Base-by-base conservation (phyloP, 2,329 filamentous ascomycete genomes). In the Phoma sp. region DNA sequence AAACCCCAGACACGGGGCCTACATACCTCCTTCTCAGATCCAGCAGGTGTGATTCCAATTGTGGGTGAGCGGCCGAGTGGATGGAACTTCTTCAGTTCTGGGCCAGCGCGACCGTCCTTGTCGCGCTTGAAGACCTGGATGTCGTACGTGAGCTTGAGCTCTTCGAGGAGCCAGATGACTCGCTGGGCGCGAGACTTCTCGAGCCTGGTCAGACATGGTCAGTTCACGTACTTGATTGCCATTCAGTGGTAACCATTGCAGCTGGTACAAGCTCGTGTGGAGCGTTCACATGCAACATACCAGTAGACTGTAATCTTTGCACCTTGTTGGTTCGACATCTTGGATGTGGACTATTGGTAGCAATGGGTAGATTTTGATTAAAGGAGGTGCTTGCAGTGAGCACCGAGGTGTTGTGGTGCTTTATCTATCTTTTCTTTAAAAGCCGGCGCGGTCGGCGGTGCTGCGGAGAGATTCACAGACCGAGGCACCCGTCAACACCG, bases 1-100 rank as follows among this genome's bases (percentile, higher is more conserved):
- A n/a, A n/a, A 3, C 9, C 4, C 14, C 6, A 5, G 12, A 6
- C 4, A 2, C 20, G 30, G 12, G 42, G 9, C 18, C 6, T 10
- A 18, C 15, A 2, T 25, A 54, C 53, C 37, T 83, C 83, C 56
- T 82, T 75, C 2, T 74, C 65, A 11, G 67, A 74, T 0, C 72
- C 74, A 1, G 80, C 74, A 1, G 77, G 74, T 57, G 85, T 78
- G 64, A 97, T 80, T 7, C 84, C 84, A 60, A 98, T 78, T 34
- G 93, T 78, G 0, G 93, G 93, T 1, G 91, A 92, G 74, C 96
- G 96, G 57, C 93, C 93, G 4, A 97, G 81, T 0, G 91, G 89
- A 68, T 96, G 92, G 30, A 96, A 77, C 59, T 91, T 81, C 68
- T 89, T 87, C 38, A 97, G 83, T 66, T 90, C 88, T 0, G 85